phyloP scores from a whole-genome alignment of 1,139 yeast species.

The Kodamaea ohmeri region DNA sequence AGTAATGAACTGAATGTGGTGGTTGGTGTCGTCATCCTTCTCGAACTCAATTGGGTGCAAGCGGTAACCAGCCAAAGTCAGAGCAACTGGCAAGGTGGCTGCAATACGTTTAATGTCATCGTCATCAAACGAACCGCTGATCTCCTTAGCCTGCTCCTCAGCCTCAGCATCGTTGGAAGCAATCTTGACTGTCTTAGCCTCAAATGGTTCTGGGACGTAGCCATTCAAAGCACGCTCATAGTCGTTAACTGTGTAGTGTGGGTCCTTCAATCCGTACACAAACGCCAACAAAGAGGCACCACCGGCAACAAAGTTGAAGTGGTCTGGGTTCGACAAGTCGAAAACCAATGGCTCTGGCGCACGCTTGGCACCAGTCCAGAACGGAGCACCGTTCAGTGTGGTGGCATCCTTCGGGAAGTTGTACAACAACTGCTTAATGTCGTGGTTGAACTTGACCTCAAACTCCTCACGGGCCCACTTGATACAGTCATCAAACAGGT shows the following conservation, averaged over 20 bases:
- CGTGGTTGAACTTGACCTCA: conserved; percentile 79
- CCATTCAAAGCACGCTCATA: conserved; percentile 55
- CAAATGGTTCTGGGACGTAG: conserved; percentile 42
- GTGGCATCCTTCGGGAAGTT: conserved; percentile 94
- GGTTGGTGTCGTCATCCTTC: conserved; percentile 95
- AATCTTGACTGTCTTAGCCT: conserved; percentile 76
- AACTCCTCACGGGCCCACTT: conserved; percentile 93
- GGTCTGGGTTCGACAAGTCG: conserved; percentile 73
- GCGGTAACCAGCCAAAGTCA: conserved; percentile 85
- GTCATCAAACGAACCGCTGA: conserved; percentile 53
- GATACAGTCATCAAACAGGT: conserved; percentile 88
- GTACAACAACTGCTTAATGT: conserved; percentile 82
- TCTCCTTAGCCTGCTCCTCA: conserved; percentile 63
- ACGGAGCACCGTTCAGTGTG: conserved; percentile 87
- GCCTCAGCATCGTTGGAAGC: conserved; percentile 89
- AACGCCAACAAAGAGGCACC: conserved; percentile 91
- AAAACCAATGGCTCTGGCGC: conserved; percentile 85
- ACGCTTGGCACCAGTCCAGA: conserved; percentile 98
- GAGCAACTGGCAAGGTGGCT: conserved; percentile 81
- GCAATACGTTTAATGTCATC: conserved; percentile 59
- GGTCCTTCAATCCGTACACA: conserved; percentile 78
- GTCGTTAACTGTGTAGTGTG: conserved; percentile 38
- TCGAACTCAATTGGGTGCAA: conserved; percentile 88
- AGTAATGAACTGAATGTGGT: conserved; percentile 93
- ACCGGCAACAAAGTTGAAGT: conserved; percentile 77